Conservation (phyloP, 2,329 filamentous ascomycete genomes). For the Claviceps citrina region DNA sequence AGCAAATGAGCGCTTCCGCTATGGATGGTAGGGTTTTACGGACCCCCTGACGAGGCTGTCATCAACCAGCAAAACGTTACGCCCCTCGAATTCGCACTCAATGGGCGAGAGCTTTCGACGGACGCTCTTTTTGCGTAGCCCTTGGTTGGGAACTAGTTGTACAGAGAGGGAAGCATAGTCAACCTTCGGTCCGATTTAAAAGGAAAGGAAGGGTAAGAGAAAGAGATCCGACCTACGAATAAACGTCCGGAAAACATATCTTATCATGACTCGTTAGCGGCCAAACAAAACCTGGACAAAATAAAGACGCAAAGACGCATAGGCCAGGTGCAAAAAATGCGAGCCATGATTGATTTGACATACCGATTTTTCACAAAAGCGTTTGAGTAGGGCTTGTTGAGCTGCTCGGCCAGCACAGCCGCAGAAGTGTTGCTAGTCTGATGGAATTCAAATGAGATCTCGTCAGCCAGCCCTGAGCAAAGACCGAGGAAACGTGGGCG, state of each 20-base stretch:
- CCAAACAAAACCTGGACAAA: too few species aligned
- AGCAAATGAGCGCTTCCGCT: background rate
- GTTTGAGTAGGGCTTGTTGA: constrained; percentile 64
- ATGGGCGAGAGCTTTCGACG: constrained; percentile 82
- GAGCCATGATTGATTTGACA: constrained; percentile 60
- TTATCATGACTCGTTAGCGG: background rate
- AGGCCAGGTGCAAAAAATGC: constrained; percentile 26
- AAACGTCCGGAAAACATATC: constrained; percentile 5
- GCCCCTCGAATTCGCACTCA: constrained; percentile 65
- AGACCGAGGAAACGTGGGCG: background rate
- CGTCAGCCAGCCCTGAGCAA: background rate
- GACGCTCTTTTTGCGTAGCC: constrained; percentile 57
- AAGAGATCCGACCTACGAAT: constrained; percentile 6
- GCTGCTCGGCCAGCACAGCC: constrained; percentile 54
- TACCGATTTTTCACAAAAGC: constrained; percentile 66
- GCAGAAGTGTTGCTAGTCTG: constrained; percentile 66
- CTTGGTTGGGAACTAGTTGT: constrained; percentile 19
- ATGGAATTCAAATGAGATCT: background rate
- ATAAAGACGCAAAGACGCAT: background rate
- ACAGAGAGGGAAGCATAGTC: background rate
- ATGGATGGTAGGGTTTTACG: background rate
- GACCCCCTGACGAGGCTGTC: constrained; percentile 67
- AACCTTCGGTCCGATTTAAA: background rate
- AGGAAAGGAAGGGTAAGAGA: background rate
- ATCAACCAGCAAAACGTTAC: constrained; percentile 71